Conservation (phyloP, 1,284 basidiomycete genomes). For the Cryptococcus wingfieldii region DNA sequence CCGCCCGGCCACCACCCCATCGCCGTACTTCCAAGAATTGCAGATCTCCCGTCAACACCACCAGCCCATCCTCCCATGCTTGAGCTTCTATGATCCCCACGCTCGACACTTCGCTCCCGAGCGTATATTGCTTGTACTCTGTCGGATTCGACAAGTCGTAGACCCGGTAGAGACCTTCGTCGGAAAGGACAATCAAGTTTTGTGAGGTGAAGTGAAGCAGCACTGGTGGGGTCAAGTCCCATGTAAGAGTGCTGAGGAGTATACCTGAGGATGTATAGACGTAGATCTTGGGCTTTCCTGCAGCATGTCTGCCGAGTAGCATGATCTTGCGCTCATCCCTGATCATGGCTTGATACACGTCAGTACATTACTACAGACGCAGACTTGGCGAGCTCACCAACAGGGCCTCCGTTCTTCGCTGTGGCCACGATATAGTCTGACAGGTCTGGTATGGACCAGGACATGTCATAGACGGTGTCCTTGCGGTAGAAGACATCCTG, state of each 20-base stretch:
- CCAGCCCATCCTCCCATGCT: constrained; percentile 79
- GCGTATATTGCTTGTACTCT: constrained; percentile 75
- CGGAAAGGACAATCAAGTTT: constrained; percentile 76
- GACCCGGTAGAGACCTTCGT: constrained; percentile 84
- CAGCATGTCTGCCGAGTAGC: constrained; percentile 61
- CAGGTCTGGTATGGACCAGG: constrained; percentile 73
- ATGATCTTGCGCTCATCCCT: constrained; percentile 78
- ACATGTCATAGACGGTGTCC: constrained; percentile 76
- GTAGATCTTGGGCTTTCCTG: constrained; percentile 61
- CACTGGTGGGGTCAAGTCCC: constrained; percentile 41
- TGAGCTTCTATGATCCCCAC: constrained; percentile 78
- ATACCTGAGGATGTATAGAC: constrained; percentile 52
- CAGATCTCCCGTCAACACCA: constrained; percentile 74
- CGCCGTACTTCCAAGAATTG: constrained; percentile 77
- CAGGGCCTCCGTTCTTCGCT: constrained; percentile 79
- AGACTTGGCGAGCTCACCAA: constrained; percentile 58
- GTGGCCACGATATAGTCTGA: constrained; percentile 75
- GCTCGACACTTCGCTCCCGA: constrained; percentile 80
- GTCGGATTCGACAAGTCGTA: constrained; percentile 73
- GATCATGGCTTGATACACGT: constrained; percentile 64
- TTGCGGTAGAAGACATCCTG: constrained; percentile 55
- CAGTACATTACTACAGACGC: background rate
- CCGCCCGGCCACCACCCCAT: constrained; percentile 69
- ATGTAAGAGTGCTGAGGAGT: constrained; percentile 49
- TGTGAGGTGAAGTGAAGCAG: constrained; percentile 34